phyloP scores from a whole-genome alignment of 768 basidiomycete genomes.

The Coprinopsis strossmayeri region DNA sequence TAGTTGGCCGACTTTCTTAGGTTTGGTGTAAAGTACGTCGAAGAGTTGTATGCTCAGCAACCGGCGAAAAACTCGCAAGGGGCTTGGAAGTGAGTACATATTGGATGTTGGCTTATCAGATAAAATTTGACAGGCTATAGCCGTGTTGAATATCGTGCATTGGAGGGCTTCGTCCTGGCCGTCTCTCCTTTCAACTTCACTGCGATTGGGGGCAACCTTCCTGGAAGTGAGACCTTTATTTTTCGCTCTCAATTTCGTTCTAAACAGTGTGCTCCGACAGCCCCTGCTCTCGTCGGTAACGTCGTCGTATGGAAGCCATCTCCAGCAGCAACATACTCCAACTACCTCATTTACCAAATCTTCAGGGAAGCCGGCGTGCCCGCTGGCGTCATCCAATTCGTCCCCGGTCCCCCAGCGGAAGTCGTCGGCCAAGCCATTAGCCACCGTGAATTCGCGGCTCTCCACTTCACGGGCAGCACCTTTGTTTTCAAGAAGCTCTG shows the following conservation, averaged over 20 bases:
- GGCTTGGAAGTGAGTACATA: constrained; percentile 81
- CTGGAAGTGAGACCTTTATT: constrained; percentile 40
- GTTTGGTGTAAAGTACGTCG: constrained; percentile 95
- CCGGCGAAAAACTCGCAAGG: constrained; percentile 82
- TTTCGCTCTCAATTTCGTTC: neutral
- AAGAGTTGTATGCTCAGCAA: constrained; percentile 89
- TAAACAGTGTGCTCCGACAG: constrained; percentile 24
- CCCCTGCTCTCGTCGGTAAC: constrained; percentile 92
- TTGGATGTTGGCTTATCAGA: neutral
- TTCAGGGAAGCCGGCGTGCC: constrained; percentile 93
- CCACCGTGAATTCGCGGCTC: constrained; percentile 73
- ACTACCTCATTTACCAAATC: constrained; percentile 88
- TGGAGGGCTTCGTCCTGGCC: constrained; percentile 98
- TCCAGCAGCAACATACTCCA: constrained; percentile 90
- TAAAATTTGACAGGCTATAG: constrained; percentile 30
- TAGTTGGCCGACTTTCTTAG: constrained; percentile 90
- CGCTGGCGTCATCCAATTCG: constrained; percentile 93
- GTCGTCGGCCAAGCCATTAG: constrained; percentile 81
- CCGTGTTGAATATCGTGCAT: constrained; percentile 90
- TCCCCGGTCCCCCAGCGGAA: constrained; percentile 82
- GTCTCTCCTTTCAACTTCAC: constrained; percentile 99
- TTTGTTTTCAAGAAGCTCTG: constrained; percentile 92
- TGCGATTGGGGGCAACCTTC: constrained; percentile 95
- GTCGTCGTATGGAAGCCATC: constrained; percentile 97
- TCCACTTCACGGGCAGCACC: constrained; percentile 97